phyloP scores from a whole-genome alignment of 2,329 filamentous ascomycete species.

The Talaromyces rugulosus region DNA sequence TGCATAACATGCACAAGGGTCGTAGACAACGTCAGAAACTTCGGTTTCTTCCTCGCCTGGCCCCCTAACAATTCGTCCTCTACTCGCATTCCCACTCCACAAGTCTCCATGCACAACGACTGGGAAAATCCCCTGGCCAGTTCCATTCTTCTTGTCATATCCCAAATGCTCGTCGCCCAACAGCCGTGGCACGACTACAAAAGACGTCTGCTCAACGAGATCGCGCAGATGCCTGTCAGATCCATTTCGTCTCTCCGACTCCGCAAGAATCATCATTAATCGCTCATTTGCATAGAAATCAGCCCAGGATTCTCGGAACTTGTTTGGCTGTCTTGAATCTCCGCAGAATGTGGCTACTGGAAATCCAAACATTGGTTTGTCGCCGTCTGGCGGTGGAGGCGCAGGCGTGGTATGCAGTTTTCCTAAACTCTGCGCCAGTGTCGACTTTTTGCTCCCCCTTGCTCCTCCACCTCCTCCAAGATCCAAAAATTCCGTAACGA shows the following conservation, averaged over 20 bases:
- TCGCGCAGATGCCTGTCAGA: slow-evolving; percentile 57
- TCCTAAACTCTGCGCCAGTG: slow-evolving; percentile 72
- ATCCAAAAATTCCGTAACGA: slow-evolving; percentile 77
- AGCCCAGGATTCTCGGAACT: slow-evolving; percentile 69
- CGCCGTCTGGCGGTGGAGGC: slow-evolving; percentile 39
- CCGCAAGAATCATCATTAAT: slow-evolving; percentile 60
- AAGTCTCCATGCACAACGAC: slow-evolving; percentile 87
- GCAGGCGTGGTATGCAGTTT: slow-evolving; percentile 73
- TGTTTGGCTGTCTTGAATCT: slow-evolving; percentile 75
- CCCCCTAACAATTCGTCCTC: slow-evolving; percentile 56
- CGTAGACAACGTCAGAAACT: slow-evolving; percentile 73
- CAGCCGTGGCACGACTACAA: slow-evolving; percentile 68
- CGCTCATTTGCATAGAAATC: slow-evolving; percentile 80
- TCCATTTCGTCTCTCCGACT: slow-evolving; percentile 60
- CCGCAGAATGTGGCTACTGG: slow-evolving; percentile 83
- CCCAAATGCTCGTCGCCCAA: slow-evolving; percentile 65
- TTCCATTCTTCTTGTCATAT: slow-evolving; percentile 29
- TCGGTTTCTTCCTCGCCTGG: slow-evolving; percentile 36
- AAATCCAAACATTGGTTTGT: slow-evolving; percentile 68
- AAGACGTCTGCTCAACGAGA: slow-evolving; percentile 62
- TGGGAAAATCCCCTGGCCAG: slow-evolving; percentile 59
- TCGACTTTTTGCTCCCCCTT: slow-evolving; percentile 30
- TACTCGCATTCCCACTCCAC: slow-evolving; percentile 82
- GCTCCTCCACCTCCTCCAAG: slow-evolving; percentile 40
- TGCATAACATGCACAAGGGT: slow-evolving; percentile 75